Base-by-base conservation (phyloP, 305 asterid species). In the Rubia tinctorum region DNA sequence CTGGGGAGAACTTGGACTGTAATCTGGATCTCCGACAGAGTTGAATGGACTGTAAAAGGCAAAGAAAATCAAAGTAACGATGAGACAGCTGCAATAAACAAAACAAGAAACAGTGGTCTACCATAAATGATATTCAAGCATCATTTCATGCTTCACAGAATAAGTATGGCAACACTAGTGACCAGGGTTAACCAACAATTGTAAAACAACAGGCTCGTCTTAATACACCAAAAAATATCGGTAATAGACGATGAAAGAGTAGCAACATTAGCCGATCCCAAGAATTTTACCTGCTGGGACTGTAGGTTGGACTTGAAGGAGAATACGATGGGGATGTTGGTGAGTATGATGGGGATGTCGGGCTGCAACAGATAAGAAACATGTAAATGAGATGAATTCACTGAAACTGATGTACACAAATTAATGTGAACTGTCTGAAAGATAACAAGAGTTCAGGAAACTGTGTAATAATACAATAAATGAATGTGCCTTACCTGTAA, bases 271-370 rank as follows among this genome's bases (percentile, higher is more conserved):
- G 47, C 40, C 64, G 68, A 45, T 64, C n/a, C 34, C 59, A 73
- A 55, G 61, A 55, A 73, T 12, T 22, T 77, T 89, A 92, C 99
- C 98, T 90, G 99, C 92, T 90, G 44, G 99, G 98, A 74, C 99
- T 92, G 74, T 89, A 92, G 22, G 96, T 87, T 69, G 99, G 99
- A 76, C 96, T 90, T 22, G 97, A 92, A 42, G 99, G 97, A 51
- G 99, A 92, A 81, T 95, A 95, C 2, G 97, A 78, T 44, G 97
- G 96, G 68, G 98, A 92, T 55, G 97, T 92, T 34, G 97, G 97
- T 44, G 97, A 92, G 82, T 92, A 87, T 39, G 97, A 88, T 3
- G 97, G 99, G 4, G 99, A 92, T 62, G 99, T 92, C 2, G 99
- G 98, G 85, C 99, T 95, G 91, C 92, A 88, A 75, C 72, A 82